Evolutionary conservation across 1,139 yeast species (phyloP), one percentile per base, ranked within the genome.

Genomic region (Geotrichum aggregatum): DNA sequence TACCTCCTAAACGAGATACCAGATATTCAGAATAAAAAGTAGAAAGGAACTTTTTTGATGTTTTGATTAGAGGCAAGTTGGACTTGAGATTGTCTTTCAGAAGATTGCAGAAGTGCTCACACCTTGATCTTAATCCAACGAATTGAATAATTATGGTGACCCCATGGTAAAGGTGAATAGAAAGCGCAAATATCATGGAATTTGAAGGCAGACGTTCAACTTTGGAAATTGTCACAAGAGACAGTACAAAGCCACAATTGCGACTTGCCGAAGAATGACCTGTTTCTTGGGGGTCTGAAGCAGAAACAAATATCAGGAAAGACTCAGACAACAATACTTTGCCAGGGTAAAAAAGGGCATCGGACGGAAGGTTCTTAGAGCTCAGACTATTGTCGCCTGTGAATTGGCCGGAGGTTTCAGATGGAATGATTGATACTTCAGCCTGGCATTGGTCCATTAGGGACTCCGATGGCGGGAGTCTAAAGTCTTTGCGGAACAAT

Each of bases 11-110:
- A 47, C 60, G 55, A 36, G 80, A 76, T 46, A 87, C 71, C 44
- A 89, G 73, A 65, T 87, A 91, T 64, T 92, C 98, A 0, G 97
- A 89, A 66, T 88, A 92, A 57, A 94, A 80, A 0, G 92, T 74
- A 41, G 76, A 76, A 42, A 87, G 73, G 63, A 89, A 89, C 1
- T 83, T 80, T 33, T 77, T 82, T 21, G 60, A 56, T 45, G 75
- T 72, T 49, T 77, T 74, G n/a, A 87, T 80, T 59, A 82, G 76
- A 2, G 80, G 73, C 40, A 86, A 71, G 64, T 87, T 88, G 44
- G 78, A 77, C 63, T 78, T 81, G 58, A 92, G 72, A 35, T 81
- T 75, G 11, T 75, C 69, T 63, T 86, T 86, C 58, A 91, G 71
- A 42, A 73, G 73, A 48, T 78, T 81, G 48, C 95, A 88, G 67